Evolutionary conservation across 2,329 filamentous ascomycete species (phyloP).

Genomic region (Colletotrichum chlorophyti): DNA sequence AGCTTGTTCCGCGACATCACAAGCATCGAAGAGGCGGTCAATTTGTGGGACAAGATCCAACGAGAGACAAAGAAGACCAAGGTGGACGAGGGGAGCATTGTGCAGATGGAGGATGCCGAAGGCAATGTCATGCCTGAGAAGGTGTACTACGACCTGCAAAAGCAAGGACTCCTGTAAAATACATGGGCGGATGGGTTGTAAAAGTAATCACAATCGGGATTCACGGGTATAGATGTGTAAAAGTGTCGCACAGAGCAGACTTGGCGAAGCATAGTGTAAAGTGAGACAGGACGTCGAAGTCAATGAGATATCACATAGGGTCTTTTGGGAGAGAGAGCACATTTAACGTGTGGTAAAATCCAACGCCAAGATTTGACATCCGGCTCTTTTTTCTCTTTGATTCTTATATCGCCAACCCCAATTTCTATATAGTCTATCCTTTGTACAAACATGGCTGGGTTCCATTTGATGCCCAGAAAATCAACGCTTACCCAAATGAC

Average conservation of each 20-base stretch:
- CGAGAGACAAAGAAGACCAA: slow-evolving; percentile 81
- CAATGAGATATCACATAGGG: too few relatives aligned
- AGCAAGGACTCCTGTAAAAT: slow-evolving; percentile 80
- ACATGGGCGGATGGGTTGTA: background rate
- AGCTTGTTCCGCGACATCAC: slow-evolving; percentile 94
- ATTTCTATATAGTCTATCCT: slow-evolving; percentile 14
- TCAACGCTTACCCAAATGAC: background rate
- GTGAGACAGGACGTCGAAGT: too few relatives aligned
- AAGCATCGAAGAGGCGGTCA: slow-evolving; percentile 85
- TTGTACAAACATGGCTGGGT: slow-evolving; percentile 1
- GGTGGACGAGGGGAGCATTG: slow-evolving; percentile 79
- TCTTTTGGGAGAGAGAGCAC: background rate
- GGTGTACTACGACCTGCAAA: slow-evolving; percentile 94
- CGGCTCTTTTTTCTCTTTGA: slow-evolving; percentile 7
- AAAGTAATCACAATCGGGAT: background rate
- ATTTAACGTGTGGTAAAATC: too few relatives aligned
- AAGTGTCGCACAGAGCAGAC: too few relatives aligned
- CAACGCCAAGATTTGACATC: too few relatives aligned
- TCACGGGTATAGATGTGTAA: too few relatives aligned
- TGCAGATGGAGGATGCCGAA: slow-evolving; percentile 98
- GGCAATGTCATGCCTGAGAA: slow-evolving; percentile 99
- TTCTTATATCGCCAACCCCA: background rate
- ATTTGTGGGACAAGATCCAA: slow-evolving; percentile 93
- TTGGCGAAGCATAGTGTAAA: too few relatives aligned
- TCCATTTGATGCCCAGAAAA: background rate